Evolutionary conservation across 768 basidiomycete genomes (phyloP).

Genomic region (Amanita phalloides): DNA sequence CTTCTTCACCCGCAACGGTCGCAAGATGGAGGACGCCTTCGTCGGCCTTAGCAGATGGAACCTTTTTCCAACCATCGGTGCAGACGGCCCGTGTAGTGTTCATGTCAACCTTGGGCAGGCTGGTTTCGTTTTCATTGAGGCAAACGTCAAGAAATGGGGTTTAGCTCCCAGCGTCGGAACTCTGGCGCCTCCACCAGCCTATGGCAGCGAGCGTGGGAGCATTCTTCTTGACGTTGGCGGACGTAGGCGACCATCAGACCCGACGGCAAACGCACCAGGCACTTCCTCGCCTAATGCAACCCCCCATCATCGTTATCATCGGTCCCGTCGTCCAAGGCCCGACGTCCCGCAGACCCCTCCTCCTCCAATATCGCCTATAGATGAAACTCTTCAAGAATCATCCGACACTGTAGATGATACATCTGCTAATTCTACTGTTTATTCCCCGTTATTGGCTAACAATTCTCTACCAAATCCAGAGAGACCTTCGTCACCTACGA

Average conservation of each 20-base stretch:
- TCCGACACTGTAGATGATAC: constrained; percentile 21
- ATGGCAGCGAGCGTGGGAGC: constrained; percentile 93
- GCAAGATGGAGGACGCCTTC: constrained; percentile 95
- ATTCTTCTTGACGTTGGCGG: constrained; percentile 90
- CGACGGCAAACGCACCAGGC: constrained; percentile 29
- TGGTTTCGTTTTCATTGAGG: constrained; percentile 98
- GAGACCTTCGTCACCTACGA: constrained; percentile 27
- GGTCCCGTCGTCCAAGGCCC: constrained; percentile 43
- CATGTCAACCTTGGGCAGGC: constrained; percentile 97
- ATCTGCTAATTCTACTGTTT: constrained; percentile 15
- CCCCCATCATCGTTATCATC: constrained; percentile 44
- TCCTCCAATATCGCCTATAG: constrained; percentile 71
- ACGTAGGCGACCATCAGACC: constrained; percentile 28
- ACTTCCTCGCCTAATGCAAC: constrained; percentile 37
- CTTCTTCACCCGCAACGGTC: constrained; percentile 98
- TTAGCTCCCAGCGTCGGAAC: constrained; percentile 96
- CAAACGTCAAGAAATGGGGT: constrained; percentile 99
- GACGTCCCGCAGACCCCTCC: constrained; percentile 37
- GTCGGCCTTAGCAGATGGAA: constrained; percentile 84
- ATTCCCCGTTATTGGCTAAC: constrained; percentile 7
- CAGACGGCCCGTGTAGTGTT: constrained; percentile 91
- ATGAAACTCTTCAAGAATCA: constrained; percentile 44
- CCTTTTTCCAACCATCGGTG: constrained; percentile 94
- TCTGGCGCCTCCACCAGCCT: constrained; percentile 93
- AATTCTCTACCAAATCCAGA: constrained; percentile 12